Evolutionary conservation across 2,329 filamentous ascomycete species (phyloP), one percentile per base, ranked within the genome.

Genomic region (Colletotrichum theobromicola): DNA sequence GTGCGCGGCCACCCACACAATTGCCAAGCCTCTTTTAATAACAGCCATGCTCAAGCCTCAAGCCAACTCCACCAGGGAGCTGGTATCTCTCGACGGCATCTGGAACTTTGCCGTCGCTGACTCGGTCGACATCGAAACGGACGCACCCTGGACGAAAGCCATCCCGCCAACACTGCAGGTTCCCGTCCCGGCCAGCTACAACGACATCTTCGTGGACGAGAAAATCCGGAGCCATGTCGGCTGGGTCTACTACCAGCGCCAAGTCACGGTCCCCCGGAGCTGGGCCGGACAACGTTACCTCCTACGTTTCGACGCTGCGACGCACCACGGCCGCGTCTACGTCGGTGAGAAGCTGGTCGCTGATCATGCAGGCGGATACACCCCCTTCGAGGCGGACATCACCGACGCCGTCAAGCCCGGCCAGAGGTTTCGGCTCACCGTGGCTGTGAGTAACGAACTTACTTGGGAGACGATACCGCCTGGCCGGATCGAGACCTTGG

Each of bases 181-280:
- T 5, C 79, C 78, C 2, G 78, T 80, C 12, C 79, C 79, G 1
- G 78, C 78, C 16, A 78, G 77, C 62, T 80, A 79, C 76, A 79
- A 80, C 13, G 79, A 80, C 62, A 77, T 80, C 10, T 77, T 79
- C 28, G 67, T 74, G 28, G 74, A 79, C 28, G 35, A 42, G 5
- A 61, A 70, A 15, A 80, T 82, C n/a, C 79, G 73, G 21, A 72
- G 81, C 42, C 80, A 82, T 21, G 77, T 82, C 6, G 81, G 81
- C 21, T 82, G 81, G 81, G 79, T 80, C 2, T 81, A 79, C 69
- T 82, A 82, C 64, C 81, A 82, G 65, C 74, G 79, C 4, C 61
- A 79, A 2, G 79, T 79, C 2, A 78, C 74, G 2, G 75, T 82
- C 2, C 80, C 81, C 5, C 61, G 69, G 16, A 55, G 71, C 21